Evolutionary conservation across 2,329 filamentous ascomycete species (phyloP), one percentile per base, ranked within the genome.

Genomic region (Trichoderma sp.): DNA sequence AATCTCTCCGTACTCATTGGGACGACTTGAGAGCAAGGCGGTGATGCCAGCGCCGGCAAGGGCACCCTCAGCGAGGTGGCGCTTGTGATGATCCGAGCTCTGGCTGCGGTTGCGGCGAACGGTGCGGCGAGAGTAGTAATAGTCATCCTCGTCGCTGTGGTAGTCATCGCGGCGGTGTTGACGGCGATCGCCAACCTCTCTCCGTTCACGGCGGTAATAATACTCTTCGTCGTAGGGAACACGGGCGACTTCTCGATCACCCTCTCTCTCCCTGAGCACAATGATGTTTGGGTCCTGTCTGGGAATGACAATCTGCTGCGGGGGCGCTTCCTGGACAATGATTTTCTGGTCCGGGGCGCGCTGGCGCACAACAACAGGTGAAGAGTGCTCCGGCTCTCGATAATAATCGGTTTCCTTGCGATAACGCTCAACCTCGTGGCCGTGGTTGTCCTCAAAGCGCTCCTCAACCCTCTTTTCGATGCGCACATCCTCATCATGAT

Each of bases 371-470:
- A 90, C 83, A 73, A 90, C 85, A 6, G 87, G 87, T 2, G 83
- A 78, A 5, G 83, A 84, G 14, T 86, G 85, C 26, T 87, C 83
- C 30, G 84, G 82, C 3, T 85, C 85, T 58, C 85, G 82, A 76
- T 87, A 91, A 78, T 90, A 91, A 75, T 91, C 89, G 3, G 87
- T 88, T 78, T 91, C 89, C 78, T 86, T 87, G 76, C 86, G 86
- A 76, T 89, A 89, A 77, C 84, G 85, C 78, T 91, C 89, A 56
- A 90, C 76, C 21, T 90, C 86, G 71, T 82, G 83, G 58, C 83
- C 83, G 26, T 78, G 78, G 21, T 79, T 75, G 28, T 86, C 85
- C 58, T 86, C 85, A 32, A 83, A 80, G 62, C 83, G 84, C 74
- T 88, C 86, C 70, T 88, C 82, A 18, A 82, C 82, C 67, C 86